Evolutionary conservation across 106 monocot genomes (phyloP), one percentile per base, ranked within the genome.

Genomic region (Posidonia australis): DNA sequence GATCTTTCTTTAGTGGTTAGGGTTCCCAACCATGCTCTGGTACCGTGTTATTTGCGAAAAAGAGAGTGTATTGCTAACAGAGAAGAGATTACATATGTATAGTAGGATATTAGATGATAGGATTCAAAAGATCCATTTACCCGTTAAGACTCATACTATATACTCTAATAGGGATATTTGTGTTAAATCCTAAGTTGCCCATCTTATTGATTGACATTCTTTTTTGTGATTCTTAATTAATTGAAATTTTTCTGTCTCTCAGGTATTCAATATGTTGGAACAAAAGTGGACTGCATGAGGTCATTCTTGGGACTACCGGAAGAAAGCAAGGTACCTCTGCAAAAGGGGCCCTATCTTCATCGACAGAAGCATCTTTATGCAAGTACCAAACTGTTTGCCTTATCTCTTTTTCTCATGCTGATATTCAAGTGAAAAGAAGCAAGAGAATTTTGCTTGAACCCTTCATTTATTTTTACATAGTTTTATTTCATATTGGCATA

Each of bases 251-350:
- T 65, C 67, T 12, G 58, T 22, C n/a, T 69, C 0, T 28, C 63
- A 96, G 96, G 67, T 96, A 90, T 70, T 96, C 96, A 3, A 90
- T 96, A 22, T 87, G 84, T 62, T 90, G 96, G 94, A 96, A 96
- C 51, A 84, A 75, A 80, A 72, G 63, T 46, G 87, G 96, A 48
- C 52, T 90, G 63, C 81, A 90, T 81, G 96, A 96, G 65, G 84
- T 90, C 66, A 79, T 96, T 48, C 77, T 90, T 55, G 96, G 96
- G 71, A 96, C 84, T 46, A 87, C 82, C 11, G 96, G 96, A 30
- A 87, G 90, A 65, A 96, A 90, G 72, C 90, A 96, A 72, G 96
- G 90, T 46, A 82, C 96, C 25, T 96, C 90, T 74, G 46, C 84
- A 41, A 96, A 90, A 81, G 90, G 86, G 23, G 71, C 84, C 14